Evolutionary conservation across 495 filamentous ascomycete species (phyloP).

Genomic region (Darksidea phi): DNA sequence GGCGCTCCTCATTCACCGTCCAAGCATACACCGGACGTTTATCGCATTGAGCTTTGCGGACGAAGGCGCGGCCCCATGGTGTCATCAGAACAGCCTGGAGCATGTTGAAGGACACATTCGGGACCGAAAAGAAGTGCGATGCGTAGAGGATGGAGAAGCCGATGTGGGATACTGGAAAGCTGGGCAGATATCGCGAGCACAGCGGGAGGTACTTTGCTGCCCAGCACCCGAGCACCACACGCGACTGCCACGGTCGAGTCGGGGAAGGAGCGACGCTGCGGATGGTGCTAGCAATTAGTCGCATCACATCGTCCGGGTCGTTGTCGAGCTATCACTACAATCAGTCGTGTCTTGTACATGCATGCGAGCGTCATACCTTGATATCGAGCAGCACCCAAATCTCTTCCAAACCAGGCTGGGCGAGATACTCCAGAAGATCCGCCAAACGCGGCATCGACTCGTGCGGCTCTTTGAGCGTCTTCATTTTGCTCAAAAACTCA

Average conservation of each 20-base stretch:
- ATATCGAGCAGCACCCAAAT: conserved; percentile 87
- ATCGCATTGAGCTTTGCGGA: conserved; percentile 55
- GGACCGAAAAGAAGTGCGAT: conserved; percentile 61
- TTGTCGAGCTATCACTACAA: conserved; percentile 57
- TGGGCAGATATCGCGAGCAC: conserved; percentile 60
- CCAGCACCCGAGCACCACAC: conserved; percentile 80
- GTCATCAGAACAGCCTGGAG: conserved; percentile 63
- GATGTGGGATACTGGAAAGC: conserved; percentile 68
- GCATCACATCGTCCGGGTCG: conserved; percentile 67
- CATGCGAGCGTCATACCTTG: conserved; percentile 55
- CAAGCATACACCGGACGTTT: conserved; percentile 67
- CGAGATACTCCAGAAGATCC: conserved; percentile 75
- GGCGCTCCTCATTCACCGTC: conserved; percentile 75
- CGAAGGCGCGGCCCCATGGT: conserved; percentile 61
- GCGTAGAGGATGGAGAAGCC: conserved; percentile 69
- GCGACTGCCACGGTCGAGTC: conserved; percentile 61
- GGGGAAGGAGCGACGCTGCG: conserved; percentile 48
- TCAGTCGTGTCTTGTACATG: background rate
- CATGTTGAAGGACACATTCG: conserved; percentile 72
- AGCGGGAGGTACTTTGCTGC: conserved; percentile 63
- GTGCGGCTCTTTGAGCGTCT: conserved; percentile 65
- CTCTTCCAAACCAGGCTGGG: conserved; percentile 56
- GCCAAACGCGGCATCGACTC: conserved; percentile 68
- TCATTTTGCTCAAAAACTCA: conserved; percentile 64
- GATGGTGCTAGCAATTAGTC: conserved; percentile 61